These are phyloP conservation scores for Cyclotella cryptica DNA, from an alignment of 108 stramenopile species.

Conservation along the genomic window DNA sequence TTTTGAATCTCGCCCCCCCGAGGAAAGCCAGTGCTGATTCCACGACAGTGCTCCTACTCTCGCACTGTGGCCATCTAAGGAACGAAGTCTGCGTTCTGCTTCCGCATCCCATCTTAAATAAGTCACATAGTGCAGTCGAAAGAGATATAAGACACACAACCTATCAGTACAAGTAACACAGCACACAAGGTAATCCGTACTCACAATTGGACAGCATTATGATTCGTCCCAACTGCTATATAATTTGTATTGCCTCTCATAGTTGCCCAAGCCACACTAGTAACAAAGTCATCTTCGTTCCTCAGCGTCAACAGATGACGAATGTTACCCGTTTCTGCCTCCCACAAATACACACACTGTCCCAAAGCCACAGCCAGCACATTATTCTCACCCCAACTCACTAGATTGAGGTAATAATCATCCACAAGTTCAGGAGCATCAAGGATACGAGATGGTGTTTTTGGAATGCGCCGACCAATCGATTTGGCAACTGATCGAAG, in stretches of 20 bases:
- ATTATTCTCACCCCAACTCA: constrained; percentile 94
- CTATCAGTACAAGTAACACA: too few species aligned
- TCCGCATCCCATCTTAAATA: constrained; percentile 41
- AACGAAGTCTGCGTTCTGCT: constrained; percentile 72
- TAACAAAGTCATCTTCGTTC: constrained; percentile 89
- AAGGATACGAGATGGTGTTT: constrained; percentile 94
- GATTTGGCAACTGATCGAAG: constrained; percentile 59
- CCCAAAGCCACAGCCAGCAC: constrained; percentile 95
- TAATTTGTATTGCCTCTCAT: constrained; percentile 69
- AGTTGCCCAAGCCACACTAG: constrained; percentile 89
- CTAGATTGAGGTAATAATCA: constrained; percentile 97
- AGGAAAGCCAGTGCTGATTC: constrained; percentile 93
- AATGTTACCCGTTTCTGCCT: constrained; percentile 96
- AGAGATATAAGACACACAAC: too few species aligned
- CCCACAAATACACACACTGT: constrained; percentile 99
- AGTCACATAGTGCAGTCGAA: too few species aligned
- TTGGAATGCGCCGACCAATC: constrained; percentile 92
- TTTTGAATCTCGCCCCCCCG: constrained; percentile 90
- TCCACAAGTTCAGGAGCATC: constrained; percentile 97
- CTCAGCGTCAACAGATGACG: constrained; percentile 88
- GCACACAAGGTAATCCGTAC: background rate
- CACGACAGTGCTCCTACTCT: constrained; percentile 96
- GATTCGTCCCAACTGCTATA: constrained; percentile 90
- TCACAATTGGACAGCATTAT: constrained; percentile 83
- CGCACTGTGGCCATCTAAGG: constrained; percentile 90